Base-by-base conservation (phyloP, 345 rosid genomes). In the Salix arbutifolia region DNA sequence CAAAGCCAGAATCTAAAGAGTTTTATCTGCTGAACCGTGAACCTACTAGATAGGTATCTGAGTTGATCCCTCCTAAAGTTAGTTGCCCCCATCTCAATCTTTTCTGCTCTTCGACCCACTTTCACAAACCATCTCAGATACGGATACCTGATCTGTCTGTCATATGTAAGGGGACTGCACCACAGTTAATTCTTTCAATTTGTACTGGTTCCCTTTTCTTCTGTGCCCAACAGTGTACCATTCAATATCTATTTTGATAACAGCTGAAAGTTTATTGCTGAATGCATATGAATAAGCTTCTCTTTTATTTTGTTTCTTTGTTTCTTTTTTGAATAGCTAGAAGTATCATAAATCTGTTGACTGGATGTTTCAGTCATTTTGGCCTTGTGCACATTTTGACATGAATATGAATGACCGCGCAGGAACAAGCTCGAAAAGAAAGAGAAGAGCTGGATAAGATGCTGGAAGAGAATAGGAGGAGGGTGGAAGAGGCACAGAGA, bases 391-490 rank as follows among this genome's bases (percentile, higher is more conserved):
- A 12, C 44, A 33, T 38, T 50, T 73, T 61, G 21, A 40, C 23
- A 28, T 18, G 8, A n/a, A 30, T 31, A 37, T 52, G 42, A 65
- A 37, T 52, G 42, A 65, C 23, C n/a, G 26, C 12, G 38, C 85
- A 93, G 97, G 96, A 89, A 82, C 94, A 90, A 90, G 90, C 91
- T 38, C 84, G 89, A 76, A 93, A 83, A 83, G 97, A 91, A 75
- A 87, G 94, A 82, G 94, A 93, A 73, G 96, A 93, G 81, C 87
- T 91, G 60, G 97, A 93, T 76, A 91, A 88, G 84, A 90, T 93
- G 97, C 83, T 93, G 69, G 93, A 91, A 83, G 97, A 93, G 85
- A 93, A 93, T 81, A 85, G 72, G 82, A 87, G 94, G 83, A 89
- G 91, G 74, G 97, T 93, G 74, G 96, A 90, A 80, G 97, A 91